Percentiles rank a stretch among this genome's conserved stretches.
phyloP scores from a whole-genome alignment of 495 filamentous ascomycete genomes.

The Cetradonia linearis region DNA sequence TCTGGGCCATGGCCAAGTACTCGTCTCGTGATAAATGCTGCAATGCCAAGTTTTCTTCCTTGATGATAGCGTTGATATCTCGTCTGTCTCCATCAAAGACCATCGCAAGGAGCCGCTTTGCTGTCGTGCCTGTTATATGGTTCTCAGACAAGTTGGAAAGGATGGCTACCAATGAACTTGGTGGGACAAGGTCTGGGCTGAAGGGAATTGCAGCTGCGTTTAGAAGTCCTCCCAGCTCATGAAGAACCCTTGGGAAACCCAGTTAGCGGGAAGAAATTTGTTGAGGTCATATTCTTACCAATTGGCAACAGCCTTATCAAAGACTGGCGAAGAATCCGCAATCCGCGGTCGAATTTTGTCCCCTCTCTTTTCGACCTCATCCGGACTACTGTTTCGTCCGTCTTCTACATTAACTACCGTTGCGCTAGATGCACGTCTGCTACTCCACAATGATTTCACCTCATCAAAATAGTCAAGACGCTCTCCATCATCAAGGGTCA shows the following conservation, averaged over 20 bases:
- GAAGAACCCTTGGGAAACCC: constrained; percentile 58
- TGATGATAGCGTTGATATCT: constrained; percentile 49
- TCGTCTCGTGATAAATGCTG: constrained; percentile 43
- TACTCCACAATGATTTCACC: constrained; percentile 29
- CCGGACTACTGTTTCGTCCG: background rate
- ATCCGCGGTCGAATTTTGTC: background rate
- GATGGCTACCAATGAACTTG: constrained; percentile 53
- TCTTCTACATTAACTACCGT: background rate
- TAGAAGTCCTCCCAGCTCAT: constrained; percentile 75
- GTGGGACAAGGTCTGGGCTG: constrained; percentile 46
- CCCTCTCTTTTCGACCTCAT: background rate
- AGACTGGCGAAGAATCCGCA: background rate
- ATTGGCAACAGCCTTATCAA: constrained; percentile 24
- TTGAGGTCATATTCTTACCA: constrained; percentile 17
- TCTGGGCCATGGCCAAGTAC: constrained; percentile 37
- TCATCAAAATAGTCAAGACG: constrained; percentile 76
- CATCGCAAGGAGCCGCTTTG: constrained; percentile 60
- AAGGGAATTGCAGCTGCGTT: constrained; percentile 44
- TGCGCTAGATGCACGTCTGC: background rate
- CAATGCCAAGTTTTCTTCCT: constrained; percentile 55
- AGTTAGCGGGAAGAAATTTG: background rate
- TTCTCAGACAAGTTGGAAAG: constrained; percentile 51
- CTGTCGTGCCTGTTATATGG: constrained; percentile 64
- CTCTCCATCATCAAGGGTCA: constrained; percentile 66
- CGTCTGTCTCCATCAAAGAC: constrained; percentile 47